Percentiles rank a stretch among this genome's conserved stretches.
These are phyloP conservation scores for Annona cherimola DNA, from an alignment of 164 flowering plant species.

Conservation along the genomic window DNA sequence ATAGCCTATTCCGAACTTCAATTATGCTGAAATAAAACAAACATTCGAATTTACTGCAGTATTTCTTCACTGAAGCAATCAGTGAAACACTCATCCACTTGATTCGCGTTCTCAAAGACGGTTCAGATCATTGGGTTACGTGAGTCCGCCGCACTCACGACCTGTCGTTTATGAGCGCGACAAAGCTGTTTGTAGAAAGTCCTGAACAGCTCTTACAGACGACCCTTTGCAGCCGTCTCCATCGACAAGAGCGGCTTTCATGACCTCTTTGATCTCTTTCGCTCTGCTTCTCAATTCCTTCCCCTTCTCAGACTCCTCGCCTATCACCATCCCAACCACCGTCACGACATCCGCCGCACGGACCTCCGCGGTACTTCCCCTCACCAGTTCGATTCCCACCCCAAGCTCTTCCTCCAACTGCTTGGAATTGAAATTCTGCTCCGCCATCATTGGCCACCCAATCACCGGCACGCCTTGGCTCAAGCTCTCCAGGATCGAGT, in stretches of 20 bases:
- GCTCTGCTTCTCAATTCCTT: slow-evolving; percentile 16
- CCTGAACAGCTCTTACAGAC: slow-evolving; percentile 3
- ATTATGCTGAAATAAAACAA: no score
- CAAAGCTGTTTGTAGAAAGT: not conserved
- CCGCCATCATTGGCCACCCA: slow-evolving; percentile 21
- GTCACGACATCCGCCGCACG: slow-evolving; percentile 6
- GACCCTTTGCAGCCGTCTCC: slow-evolving; percentile 3
- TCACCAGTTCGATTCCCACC: slow-evolving; percentile 17
- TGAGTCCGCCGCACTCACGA: no score
- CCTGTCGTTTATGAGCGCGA: no score
- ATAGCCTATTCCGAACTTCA: no score
- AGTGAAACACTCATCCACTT: no score
- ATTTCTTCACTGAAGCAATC: no score
- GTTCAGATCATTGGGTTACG: not conserved
- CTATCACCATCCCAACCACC: slow-evolving; percentile 11
- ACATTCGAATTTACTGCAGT: no score
- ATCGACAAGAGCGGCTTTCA: slow-evolving; percentile 7
- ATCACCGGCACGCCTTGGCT: slow-evolving; percentile 18
- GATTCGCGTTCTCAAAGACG: no score
- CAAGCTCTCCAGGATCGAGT: slow-evolving; percentile 24
- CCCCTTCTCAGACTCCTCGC: slow-evolving; percentile 10
- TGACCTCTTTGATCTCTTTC: slow-evolving; percentile 6
- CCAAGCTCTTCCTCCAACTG: slow-evolving; percentile 20
- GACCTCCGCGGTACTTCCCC: slow-evolving; percentile 15
- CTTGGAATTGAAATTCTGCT: slow-evolving; percentile 21